phyloP scores from a whole-genome alignment of 2,329 filamentous ascomycete species.

The Emydomyces testavorans region DNA sequence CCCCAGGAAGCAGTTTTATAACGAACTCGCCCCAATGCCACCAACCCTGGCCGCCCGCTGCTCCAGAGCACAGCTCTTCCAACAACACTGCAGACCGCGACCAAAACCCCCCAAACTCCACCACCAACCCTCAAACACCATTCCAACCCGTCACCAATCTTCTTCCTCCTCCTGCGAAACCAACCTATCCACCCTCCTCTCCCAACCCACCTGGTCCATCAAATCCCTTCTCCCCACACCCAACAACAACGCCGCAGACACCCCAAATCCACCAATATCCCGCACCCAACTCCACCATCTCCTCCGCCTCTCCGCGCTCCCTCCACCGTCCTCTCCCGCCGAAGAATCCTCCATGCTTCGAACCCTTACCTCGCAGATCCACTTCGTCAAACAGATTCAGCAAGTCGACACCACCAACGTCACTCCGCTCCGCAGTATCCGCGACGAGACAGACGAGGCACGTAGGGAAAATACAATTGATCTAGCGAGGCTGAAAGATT shows the following conservation, averaged over 20 bases:
- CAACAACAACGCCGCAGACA: constrained; percentile 22
- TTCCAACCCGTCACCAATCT: background rate
- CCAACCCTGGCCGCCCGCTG: background rate
- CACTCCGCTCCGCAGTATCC: constrained; percentile 62
- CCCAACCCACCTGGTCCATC: constrained; percentile 73
- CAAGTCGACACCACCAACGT: constrained; percentile 61
- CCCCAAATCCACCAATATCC: constrained; percentile 40
- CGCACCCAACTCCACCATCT: constrained; percentile 66
- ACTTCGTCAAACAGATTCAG: constrained; percentile 82
- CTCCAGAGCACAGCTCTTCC: background rate
- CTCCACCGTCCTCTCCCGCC: constrained; percentile 49
- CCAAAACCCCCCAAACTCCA: background rate
- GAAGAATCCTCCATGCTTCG: constrained; percentile 61
- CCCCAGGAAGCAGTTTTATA: constrained; percentile 29
- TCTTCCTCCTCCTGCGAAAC: constrained; percentile 4
- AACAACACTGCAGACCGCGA: background rate
- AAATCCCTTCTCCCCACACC: constrained; percentile 54
- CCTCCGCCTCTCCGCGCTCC: constrained; percentile 78
- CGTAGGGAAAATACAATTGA: constrained; percentile 32
- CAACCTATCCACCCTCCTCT: constrained; percentile 41
- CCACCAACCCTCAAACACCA: too few species aligned
- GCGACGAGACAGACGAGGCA: constrained; percentile 51
- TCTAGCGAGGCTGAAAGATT: constrained; percentile 27
- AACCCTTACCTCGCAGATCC: constrained; percentile 69
- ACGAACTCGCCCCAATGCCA: background rate